Evolutionary conservation across 139 green algal species (phyloP), one percentile per base, ranked within the genome.

Genomic region (Yamagishiella unicocca): DNA sequence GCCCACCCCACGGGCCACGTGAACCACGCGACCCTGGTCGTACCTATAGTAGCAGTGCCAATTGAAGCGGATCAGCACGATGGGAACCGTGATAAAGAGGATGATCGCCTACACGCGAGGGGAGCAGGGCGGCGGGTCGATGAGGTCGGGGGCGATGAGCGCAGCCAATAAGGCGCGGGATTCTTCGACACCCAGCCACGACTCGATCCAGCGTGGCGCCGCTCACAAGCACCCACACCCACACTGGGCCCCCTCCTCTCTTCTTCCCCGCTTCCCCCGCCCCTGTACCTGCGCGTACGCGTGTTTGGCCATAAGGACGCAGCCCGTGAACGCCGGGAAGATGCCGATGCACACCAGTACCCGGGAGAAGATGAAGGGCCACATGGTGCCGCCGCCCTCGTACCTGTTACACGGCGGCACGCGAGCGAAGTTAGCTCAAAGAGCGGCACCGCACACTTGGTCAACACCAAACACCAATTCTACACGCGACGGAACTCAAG

Each of bases 31-130:
- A 25, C n/a, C n/a, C n/a, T n/a, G n/a, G 50, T 17, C 54, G 40
- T 68, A 90, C 38, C 86, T 62, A 76, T 83, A 73, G 61, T 82
- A 88, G 31, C 80, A 83, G 67, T 72, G 96, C 83, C 38, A 91
- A 77, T 96, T 83, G 90, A 96, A 98, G 8, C 90, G 89, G 40
- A 93, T 82, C 9, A 97, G 89, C 62, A 95, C 90, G 64, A 94
- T 89, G 14, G 96, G 96, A 72, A 95, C 86, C 4, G 92, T 91
- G 12, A 95, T 74, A 31, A 93, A 83, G 37, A 95, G 83, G 33
- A 97, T 45, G 50, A 90, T 91, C 27, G 89, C 93, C 90, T 96
- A 84, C 25, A 74, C n/a, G n/a, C n/a, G n/a, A n/a, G n/a, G n/a
- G n/a, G n/a, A n/a, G n/a, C n/a, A n/a, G n/a, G n/a, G n/a, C n/a